Evolutionary conservation across 192 early-diverging fungal genomes (phyloP), one percentile per base, ranked within the genome.

Genomic region (Dimargaris xerosporica): DNA sequence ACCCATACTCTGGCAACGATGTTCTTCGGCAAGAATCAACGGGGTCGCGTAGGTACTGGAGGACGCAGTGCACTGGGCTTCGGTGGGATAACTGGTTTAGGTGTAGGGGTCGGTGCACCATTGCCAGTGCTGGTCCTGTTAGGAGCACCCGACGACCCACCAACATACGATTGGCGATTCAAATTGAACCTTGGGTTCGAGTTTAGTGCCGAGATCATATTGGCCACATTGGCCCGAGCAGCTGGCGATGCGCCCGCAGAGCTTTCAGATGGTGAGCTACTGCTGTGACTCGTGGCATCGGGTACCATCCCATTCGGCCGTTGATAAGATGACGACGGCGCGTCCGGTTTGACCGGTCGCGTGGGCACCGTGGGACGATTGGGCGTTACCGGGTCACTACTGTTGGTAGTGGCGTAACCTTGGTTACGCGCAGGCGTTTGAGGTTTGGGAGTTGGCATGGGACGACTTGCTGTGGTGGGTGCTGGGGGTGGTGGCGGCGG

Each of bases 401-500:
- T n/a, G 31, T 17, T 29, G 39, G 23, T 29, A 39, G 31, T 5
- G 29, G 23, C 23, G 5, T 19, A 19, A 16, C n/a, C 28, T 26
- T 13, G 29, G 13, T 59, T 19, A 23, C 31, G 56, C 41, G 19
- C 41, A 17, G 56, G 34, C 28, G 31, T 19, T 15, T 72, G 44
- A 26, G 65, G 61, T 51, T 25, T 44, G 43, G 64, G 69, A 50
- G 67, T 68, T n/a, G 71, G 52, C 5, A 62, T 65, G 15, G 66
- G 61, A 54, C 67, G 61, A 16, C 71, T 71, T 16, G 72, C 69
- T 17, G 75, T 64, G 1, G 73, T 64, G 23, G 74, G 74, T 44
- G 65, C 71, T 15, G 78, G 73, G 30, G 75, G 66, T n/a, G 44
- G 62, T 26, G 79, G 73, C 31, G 78, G 65, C 10, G 75, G 65